Percentiles rank a stretch among this genome's conserved stretches.
phyloP scores from a whole-genome alignment of 495 filamentous ascomycete species.

The Hypoxylon trugodes region DNA sequence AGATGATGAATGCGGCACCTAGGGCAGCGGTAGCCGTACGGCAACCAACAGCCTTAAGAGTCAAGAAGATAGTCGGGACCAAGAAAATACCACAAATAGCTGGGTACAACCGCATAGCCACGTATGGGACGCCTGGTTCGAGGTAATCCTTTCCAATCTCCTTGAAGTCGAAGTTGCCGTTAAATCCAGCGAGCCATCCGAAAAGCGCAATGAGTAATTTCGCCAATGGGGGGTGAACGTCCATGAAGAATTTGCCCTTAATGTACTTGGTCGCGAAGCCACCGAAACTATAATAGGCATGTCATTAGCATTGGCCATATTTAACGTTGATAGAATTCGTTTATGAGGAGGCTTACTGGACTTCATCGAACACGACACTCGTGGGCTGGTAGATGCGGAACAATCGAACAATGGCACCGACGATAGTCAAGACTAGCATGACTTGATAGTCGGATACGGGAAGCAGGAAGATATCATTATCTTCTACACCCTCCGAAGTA shows the following conservation, averaged over 20 bases:
- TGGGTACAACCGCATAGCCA: slow-evolving; percentile 94
- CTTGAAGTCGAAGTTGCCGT: slow-evolving; percentile 98
- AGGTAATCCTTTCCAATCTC: slow-evolving; percentile 99
- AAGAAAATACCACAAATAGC: slow-evolving; percentile 86
- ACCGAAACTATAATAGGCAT: slow-evolving; percentile 73
- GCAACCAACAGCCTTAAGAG: slow-evolving; percentile 89
- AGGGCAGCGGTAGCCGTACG: slow-evolving; percentile 82
- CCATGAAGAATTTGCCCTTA: slow-evolving; percentile 99
- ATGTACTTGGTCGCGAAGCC: slow-evolving; percentile 99
- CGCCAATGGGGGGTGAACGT: slow-evolving; percentile 96
- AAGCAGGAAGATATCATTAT: slow-evolving; percentile 78
- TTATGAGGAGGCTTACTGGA: slow-evolving; percentile 71
- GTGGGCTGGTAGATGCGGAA: slow-evolving; percentile 96
- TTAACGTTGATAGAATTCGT: slow-evolving; percentile 28
- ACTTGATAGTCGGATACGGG: slow-evolving; percentile 83
- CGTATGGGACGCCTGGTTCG: slow-evolving; percentile 93
- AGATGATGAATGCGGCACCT: slow-evolving; percentile 86
- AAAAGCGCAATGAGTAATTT: slow-evolving; percentile 95
- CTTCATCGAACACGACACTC: slow-evolving; percentile 98
- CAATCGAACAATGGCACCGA: slow-evolving; percentile 82
- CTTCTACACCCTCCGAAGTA: slow-evolving; percentile 69
- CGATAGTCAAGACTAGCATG: slow-evolving; percentile 72
- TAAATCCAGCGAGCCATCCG: slow-evolving; percentile 93
- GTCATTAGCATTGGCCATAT: slow-evolving; percentile 8
- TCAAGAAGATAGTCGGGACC: slow-evolving; percentile 92